These are phyloP conservation scores for Lachancea quebecensis DNA, from an alignment of 805 yeast genomes.

Conservation along the genomic window DNA sequence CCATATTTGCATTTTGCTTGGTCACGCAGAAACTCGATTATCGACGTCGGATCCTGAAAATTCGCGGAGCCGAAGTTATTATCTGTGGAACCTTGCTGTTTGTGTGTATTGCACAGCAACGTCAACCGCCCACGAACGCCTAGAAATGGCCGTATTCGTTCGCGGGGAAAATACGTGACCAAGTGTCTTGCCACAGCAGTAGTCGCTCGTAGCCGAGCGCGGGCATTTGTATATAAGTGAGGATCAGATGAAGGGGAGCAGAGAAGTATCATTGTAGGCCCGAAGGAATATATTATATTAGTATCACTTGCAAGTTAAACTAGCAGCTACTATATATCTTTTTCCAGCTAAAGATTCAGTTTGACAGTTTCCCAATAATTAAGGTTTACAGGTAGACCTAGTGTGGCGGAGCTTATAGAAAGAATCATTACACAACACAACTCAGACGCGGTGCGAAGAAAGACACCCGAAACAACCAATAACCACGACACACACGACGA, in stretches of 20 bases:
- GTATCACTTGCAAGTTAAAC: background rate
- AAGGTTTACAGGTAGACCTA: too few relatives aligned
- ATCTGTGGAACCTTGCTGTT: background rate
- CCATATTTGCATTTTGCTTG: background rate
- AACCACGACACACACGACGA: background rate
- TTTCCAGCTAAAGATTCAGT: too few relatives aligned
- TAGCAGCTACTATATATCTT: too few relatives aligned
- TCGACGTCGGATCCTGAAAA: constrained; percentile 9
- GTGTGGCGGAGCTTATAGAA: too few relatives aligned
- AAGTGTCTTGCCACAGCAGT: background rate
- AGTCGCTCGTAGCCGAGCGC: constrained; percentile 2
- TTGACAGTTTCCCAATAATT: too few relatives aligned
- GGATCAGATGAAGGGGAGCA: background rate
- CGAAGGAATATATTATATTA: background rate
- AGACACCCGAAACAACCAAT: background rate
- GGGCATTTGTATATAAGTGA: constrained; percentile 4
- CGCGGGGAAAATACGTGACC: background rate
- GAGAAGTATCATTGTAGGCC: background rate
- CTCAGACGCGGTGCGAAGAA: background rate
- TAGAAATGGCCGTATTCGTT: background rate
- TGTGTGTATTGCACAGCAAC: too few relatives aligned
- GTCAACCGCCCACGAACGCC: background rate
- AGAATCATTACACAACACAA: too few relatives aligned
- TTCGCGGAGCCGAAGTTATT: background rate
- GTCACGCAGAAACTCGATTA: constrained; percentile 3